Evolutionary conservation across 208 protist species (phyloP), one percentile per base, ranked within the genome.

Genomic region (Acanthamoeba lugdunensis): DNA sequence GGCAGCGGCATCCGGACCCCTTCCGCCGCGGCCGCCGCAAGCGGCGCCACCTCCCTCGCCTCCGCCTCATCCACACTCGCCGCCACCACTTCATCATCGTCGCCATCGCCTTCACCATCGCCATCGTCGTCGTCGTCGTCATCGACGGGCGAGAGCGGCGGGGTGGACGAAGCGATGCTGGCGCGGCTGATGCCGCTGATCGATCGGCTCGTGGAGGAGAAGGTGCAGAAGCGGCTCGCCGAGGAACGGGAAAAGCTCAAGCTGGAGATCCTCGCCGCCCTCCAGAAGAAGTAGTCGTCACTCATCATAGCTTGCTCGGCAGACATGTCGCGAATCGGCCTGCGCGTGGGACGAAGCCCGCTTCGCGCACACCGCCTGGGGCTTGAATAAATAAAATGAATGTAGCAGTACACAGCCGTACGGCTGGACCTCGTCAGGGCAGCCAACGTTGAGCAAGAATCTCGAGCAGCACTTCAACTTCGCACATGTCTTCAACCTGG

Each of bases 201-300:
- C 69, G 69, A 79, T 45, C 21, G 30, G n/a, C 21, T 79, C 69
- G 69, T 79, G n/a, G 69, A 79, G 69, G 69, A 79, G 30, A 79
- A 79, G 33, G 69, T 79, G 69, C 28, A 28, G 33, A 28, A 79
- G 33, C 25, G 69, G 30, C 69, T 79, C 69, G 69, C 69, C n/a
- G 69, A 79, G 69, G 69, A 79, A 37, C 69, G 69, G n/a, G 69
- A 79, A 41, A 79, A 48, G 69, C 14, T 79, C 69, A 79, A 79
- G 30, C 69, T 33, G 33, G 69, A 79, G 30, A 37, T 79, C 16
- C 16, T 79, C 28, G 69, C 69, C 45, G 45, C 61, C 61, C 61
- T 69, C 61, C n/a, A 21, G 23, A 16, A 79, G 28, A n/a, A 16
- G n/a, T 18, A 41, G 33, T 33, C 33, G 33, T 33, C 33, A 33